Evolutionary conservation across 129 eudicot species (phyloP), one percentile per base, ranked within the genome.

Genomic region (Arctium lappa): DNA sequence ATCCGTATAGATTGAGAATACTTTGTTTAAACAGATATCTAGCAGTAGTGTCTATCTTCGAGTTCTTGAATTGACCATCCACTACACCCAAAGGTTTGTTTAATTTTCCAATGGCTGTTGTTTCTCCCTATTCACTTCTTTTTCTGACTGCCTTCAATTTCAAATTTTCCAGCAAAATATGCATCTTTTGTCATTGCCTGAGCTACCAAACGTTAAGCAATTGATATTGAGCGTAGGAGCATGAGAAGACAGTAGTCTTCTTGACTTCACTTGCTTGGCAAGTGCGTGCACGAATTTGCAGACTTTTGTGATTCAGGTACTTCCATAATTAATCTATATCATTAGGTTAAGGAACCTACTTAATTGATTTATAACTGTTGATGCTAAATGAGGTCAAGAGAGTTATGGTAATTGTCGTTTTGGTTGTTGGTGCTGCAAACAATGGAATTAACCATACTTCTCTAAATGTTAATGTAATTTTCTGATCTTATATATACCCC

Each of bases 11-110:
- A n/a, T n/a, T n/a, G n/a, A n/a, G n/a, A n/a, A n/a, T n/a, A n/a
- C n/a, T n/a, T n/a, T n/a, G n/a, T n/a, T n/a, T n/a, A n/a, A n/a
- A n/a, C n/a, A n/a, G n/a, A n/a, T n/a, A n/a, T n/a, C n/a, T n/a
- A n/a, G n/a, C n/a, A n/a, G n/a, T n/a, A n/a, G n/a, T n/a, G n/a
- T 87, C 60, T 83, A 86, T 38, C 79, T 88, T 40, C 79, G 83
- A 69, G 71, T 74, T 84, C 89, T 89, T 69, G 80, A 80, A 6
- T 74, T 89, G 85, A 76, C 68, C 65, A 83, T 86, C 31, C 72
- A 73, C 63, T 81, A 72, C 18, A n/a, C n/a, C 87, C 89, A 29
- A 77, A 80, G 86, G 89, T 88, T 66, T 74, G 85, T 36, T 70
- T 72, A 40, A 18, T 6, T 18, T 53, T 73, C 53, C 36, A 37